These are phyloP conservation scores for Balakata baccata DNA, from an alignment of 345 rosid species.

Conservation along the genomic window DNA sequence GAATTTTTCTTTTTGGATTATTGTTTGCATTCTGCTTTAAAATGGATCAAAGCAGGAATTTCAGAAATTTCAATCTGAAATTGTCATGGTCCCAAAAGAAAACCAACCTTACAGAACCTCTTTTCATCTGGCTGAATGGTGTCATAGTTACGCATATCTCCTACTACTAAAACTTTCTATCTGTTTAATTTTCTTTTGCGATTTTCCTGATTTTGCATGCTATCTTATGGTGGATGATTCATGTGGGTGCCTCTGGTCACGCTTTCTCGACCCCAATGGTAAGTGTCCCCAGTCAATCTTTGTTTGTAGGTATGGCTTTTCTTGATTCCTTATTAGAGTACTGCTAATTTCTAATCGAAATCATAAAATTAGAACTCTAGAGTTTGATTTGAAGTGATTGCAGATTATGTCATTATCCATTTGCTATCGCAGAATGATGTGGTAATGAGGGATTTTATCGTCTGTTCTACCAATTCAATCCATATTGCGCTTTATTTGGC, in stretches of 20 bases:
- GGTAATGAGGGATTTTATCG: constrained; percentile 64
- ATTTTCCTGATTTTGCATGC: not conserved
- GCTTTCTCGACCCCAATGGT: constrained; percentile 47
- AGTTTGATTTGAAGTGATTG: not conserved
- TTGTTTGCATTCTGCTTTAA: constrained; percentile 17
- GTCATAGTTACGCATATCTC: not conserved
- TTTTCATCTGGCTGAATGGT: constrained; percentile 57
- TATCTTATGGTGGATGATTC: constrained; percentile 13
- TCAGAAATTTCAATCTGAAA: too few relatives aligned
- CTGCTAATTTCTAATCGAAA: not conserved
- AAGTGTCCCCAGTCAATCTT: constrained; percentile 15
- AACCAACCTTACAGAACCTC: constrained; percentile 34
- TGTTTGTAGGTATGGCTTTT: not conserved
- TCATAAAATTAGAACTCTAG: not conserved
- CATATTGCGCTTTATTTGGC: constrained; percentile 49
- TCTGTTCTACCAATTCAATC: constrained; percentile 63
- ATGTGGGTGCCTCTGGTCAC: constrained; percentile 9
- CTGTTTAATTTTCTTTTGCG: not conserved
- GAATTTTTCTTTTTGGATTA: constrained; percentile 13
- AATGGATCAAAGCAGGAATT: not conserved
- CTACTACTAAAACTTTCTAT: not conserved
- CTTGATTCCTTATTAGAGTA: not conserved
- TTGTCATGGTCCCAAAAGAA: not conserved
- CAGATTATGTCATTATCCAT: not conserved
- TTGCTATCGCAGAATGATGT: constrained; percentile 51